Evolutionary conservation across 176 grass and related monocot species (phyloP).

Genomic region (Bonia amplexicaulis): DNA sequence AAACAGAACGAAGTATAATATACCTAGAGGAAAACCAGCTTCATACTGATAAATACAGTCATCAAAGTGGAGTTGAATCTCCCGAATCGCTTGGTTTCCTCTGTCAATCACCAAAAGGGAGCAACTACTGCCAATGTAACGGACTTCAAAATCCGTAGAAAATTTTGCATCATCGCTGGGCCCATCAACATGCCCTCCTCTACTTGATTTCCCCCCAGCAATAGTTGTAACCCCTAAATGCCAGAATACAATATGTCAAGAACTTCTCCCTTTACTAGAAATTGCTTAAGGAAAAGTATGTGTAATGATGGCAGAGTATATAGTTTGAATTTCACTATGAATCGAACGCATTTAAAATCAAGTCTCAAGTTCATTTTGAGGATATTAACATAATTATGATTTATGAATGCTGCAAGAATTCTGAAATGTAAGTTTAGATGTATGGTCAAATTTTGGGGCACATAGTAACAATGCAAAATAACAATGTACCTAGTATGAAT

Average conservation of each 20-base stretch:
- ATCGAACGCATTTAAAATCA: not conserved
- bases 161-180: slow-evolving; percentile 89
- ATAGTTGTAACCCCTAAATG: slow-evolving; percentile 88
- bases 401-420: not conserved
- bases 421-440: not conserved
- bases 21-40: slow-evolving; percentile 81
- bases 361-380: not conserved
- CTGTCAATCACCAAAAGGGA: slow-evolving; percentile 94
- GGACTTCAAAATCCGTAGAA: slow-evolving; percentile 94
- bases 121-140: slow-evolving; percentile 86
- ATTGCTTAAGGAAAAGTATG: not conserved
- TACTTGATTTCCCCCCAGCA: slow-evolving; percentile 83
- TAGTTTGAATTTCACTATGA: not conserved
- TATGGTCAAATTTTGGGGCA: not conserved
- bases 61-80: slow-evolving; percentile 84
- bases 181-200: slow-evolving; percentile 83
- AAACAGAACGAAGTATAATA: not conserved
- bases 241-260: slow-evolving; percentile 24
- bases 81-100: slow-evolving; percentile 87
- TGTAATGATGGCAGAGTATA: not conserved
- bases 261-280: not conserved
- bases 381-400: not conserved
- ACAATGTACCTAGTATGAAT: not conserved
- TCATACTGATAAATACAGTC: slow-evolving; percentile 87
- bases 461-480: not conserved